Conservation (phyloP, 2,329 filamentous ascomycete genomes). For the Epichloe uncinata region DNA sequence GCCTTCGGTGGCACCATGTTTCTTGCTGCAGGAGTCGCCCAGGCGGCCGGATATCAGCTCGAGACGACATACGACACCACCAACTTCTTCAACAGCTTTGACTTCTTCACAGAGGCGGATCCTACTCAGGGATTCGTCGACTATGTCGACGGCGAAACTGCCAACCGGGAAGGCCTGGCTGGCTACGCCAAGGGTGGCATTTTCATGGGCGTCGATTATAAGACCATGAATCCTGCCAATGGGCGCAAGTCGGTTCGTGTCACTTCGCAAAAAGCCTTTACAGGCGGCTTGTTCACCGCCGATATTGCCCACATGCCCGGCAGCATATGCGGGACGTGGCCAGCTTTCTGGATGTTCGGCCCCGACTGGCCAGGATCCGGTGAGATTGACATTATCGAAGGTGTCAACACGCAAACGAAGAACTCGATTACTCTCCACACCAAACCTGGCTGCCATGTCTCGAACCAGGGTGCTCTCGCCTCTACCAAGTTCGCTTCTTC, state of each 20-base stretch:
- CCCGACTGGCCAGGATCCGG: slow-evolving; percentile 56
- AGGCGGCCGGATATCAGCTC: slow-evolving; percentile 29
- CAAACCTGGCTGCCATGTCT: slow-evolving; percentile 42
- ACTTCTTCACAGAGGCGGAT: slow-evolving; percentile 45
- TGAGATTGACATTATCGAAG: slow-evolving; percentile 73
- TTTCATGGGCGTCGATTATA: slow-evolving; percentile 58
- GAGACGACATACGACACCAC: slow-evolving; percentile 32
- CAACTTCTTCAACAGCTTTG: slow-evolving; percentile 44
- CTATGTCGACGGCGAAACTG: slow-evolving; percentile 48
- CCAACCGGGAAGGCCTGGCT: slow-evolving; percentile 44
- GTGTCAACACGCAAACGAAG: slow-evolving; percentile 48
- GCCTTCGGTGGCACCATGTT: slow-evolving; percentile 18
- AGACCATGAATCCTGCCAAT: slow-evolving; percentile 35
- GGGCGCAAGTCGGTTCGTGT: slow-evolving; percentile 62
- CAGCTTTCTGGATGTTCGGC: slow-evolving; percentile 58
- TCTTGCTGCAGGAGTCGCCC: slow-evolving; percentile 12
- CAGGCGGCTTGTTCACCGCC: slow-evolving; percentile 55
- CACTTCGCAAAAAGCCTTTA: slow-evolving; percentile 51
- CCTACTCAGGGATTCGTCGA: slow-evolving; percentile 65
- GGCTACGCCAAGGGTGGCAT: slow-evolving; percentile 40
- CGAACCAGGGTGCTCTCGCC: slow-evolving; percentile 31
- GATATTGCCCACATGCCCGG: slow-evolving; percentile 69
- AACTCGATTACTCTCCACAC: slow-evolving; percentile 60
- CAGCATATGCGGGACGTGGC: slow-evolving; percentile 60
- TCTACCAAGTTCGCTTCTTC: slow-evolving; percentile 30